These are phyloP conservation scores for Blastocystis sp. DNA, from an alignment of 352 stramenopile genomes.

Conservation along the genomic window DNA sequence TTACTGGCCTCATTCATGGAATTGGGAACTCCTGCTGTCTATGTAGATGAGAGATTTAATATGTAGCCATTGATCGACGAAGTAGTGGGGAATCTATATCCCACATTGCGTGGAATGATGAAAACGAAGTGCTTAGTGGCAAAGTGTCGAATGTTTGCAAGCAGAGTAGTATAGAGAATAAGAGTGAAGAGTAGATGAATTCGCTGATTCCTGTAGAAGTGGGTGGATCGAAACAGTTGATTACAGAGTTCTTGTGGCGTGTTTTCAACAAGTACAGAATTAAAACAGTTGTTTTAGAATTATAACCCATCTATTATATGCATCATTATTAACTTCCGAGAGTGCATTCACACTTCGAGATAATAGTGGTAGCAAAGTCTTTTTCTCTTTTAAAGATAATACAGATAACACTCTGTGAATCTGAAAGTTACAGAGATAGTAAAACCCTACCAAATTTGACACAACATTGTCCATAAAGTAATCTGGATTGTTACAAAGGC, in stretches of 20 bases:
- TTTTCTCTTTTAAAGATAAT: too few species aligned
- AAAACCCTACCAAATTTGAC: too few species aligned
- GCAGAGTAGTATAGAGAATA: background rate
- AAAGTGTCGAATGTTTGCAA: background rate
- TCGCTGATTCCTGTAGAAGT: background rate
- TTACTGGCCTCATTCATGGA: constrained; percentile 22
- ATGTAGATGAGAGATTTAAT: background rate
- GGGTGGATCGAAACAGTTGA: background rate
- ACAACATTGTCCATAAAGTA: too few species aligned
- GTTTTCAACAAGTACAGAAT: background rate
- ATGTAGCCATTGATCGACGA: constrained; percentile 15
- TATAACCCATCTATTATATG: too few species aligned
- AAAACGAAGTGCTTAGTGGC: background rate
- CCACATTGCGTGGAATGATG: background rate
- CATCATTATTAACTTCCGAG: too few species aligned
- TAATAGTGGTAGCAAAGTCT: too few species aligned
- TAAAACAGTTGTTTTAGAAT: too few species aligned
- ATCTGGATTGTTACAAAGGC: too few species aligned
- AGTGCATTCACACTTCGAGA: too few species aligned
- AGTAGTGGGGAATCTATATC: background rate
- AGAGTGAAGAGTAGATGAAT: background rate
- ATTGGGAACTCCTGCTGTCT: constrained; percentile 1
- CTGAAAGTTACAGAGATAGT: too few species aligned
- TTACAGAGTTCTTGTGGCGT: background rate
- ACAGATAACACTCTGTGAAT: too few species aligned